phyloP scores from a whole-genome alignment of 306 rosid species.

The Cyclanthera cordifolia region DNA sequence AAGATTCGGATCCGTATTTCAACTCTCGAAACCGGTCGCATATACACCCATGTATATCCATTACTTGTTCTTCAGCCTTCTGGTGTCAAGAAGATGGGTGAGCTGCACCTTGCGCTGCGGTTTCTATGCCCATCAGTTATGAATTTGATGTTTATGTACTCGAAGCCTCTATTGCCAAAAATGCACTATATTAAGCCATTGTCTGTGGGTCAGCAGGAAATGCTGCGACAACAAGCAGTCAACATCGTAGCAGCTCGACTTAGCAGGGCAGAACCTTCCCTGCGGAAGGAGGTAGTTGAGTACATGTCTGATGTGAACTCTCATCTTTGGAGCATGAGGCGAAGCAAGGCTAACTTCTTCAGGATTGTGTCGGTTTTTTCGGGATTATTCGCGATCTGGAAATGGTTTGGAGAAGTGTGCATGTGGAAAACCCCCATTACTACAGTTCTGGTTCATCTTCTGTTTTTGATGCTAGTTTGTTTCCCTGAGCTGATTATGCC shows the following conservation, averaged over 20 bases:
- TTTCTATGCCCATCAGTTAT: conserved; percentile 52
- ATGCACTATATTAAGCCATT: conserved; percentile 79
- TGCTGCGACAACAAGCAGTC: conserved; percentile 54
- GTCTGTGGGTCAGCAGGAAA: conserved; percentile 56
- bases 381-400: conserved; percentile 35
- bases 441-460: conserved; percentile 67
- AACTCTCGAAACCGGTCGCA: conserved; percentile 62
- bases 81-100: conserved; percentile 88
- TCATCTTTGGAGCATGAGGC: conserved; percentile 89
- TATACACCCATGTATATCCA: conserved; percentile 72
- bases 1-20: conserved; percentile 87
- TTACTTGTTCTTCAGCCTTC: conserved; percentile 56
- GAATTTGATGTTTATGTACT: conserved; percentile 49
- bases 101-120: conserved; percentile 76
- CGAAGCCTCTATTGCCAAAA: conserved; percentile 74
- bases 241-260: conserved; percentile 60
- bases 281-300: conserved; percentile 64
- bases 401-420: conserved; percentile 73
- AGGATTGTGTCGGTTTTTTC: conserved; percentile 45
- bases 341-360: conserved; percentile 89
- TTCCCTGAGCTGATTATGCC: conserved; percentile 80
- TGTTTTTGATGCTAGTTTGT: conserved; percentile 64
- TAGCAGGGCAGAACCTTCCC: conserved; percentile 75
- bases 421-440: conserved; percentile 58
- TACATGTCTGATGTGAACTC: conserved; percentile 78